Evolutionary conservation across 163 green algal species (phyloP), one percentile per base, ranked within the genome.

Genomic region (Scenedesmus sp.): DNA sequence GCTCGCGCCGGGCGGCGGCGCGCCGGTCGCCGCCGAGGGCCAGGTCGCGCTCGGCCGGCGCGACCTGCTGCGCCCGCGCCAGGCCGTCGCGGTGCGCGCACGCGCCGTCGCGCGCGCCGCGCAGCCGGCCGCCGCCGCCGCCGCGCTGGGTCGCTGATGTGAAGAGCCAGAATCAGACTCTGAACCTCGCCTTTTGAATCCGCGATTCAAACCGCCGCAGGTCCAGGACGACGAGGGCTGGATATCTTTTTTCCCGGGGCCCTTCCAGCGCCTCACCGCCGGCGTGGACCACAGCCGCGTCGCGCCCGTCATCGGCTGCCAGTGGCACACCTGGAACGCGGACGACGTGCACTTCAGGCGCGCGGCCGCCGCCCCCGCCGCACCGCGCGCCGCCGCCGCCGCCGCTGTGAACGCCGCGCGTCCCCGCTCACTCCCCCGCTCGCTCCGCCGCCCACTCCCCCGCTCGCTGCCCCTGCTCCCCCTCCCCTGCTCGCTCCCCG

Each of bases 251-350:
- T 70, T 63, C 60, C 71, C 71, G 42, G 75, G 64, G 4, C 44
- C 44, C 42, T 83, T 77, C 45, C 33, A 6, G 44, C 65, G 82
- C 28, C 57, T 98, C 9, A 96, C 86, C 7, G 91, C 87, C 3
- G 95, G 95, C 10, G 83, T 98, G 18, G 91, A 98, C 82, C 88
- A 89, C 28, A 56, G 53, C 4, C 54, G 60, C 2, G 82, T 91
- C 48, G 83, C 85, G 10, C 80, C 86, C 2, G 80, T 97, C n/a
- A 93, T 98, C 42, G 95, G 95, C 28, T 89, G 83, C 54, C 95
- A 98, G 85, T 98, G 95, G 94, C 77, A 88, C 20, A 93, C 84
- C 4, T 98, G 95, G 90, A 29, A 63, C 15, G 69, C 53, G 5
- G 87, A 92, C 69, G 82, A 88, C 70, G 13, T 75, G 10, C 74